A percentile compares a stretch with the other conserved stretches of the same genome.
Conservation (phyloP, 1,139 yeast species). For the Taphrina confusa region DNA sequence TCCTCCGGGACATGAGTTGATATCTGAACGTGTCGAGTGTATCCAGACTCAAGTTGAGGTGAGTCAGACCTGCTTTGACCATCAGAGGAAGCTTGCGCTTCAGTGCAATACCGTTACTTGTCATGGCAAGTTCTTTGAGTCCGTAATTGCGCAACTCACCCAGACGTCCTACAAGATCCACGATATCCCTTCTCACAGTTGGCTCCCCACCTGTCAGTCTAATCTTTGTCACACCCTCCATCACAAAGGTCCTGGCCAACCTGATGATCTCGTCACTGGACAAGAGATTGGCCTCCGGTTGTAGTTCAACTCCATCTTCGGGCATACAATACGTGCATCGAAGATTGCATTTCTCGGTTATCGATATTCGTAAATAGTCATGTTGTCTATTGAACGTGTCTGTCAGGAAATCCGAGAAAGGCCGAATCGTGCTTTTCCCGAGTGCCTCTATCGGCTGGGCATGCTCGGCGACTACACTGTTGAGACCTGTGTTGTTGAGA, state of each 20-base stretch:
- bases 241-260: slow-evolving; percentile 51
- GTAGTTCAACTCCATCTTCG: slow-evolving; percentile 54
- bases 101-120: slow-evolving; percentile 55
- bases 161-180: slow-evolving; percentile 49
- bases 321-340: slow-evolving; percentile 61
- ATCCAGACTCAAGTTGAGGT: slow-evolving; percentile 53
- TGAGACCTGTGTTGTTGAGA: no score
- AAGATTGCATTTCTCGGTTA: slow-evolving; percentile 56
- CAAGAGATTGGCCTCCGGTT: slow-evolving; percentile 50
- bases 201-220: slow-evolving; percentile 60
- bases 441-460: no score
- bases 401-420: slow-evolving; percentile 51
- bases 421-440: slow-evolving; percentile 37
- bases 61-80: slow-evolving; percentile 51
- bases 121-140: slow-evolving; percentile 53
- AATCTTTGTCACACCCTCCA: slow-evolving; percentile 54
- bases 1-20: slow-evolving; percentile 53
- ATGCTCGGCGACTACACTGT: no score
- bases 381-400: slow-evolving; percentile 53
- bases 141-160: slow-evolving; percentile 47
- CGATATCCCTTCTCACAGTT: slow-evolving; percentile 54
- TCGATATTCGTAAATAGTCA: slow-evolving; percentile 54
- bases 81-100: slow-evolving; percentile 52
- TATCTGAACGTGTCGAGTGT: slow-evolving; percentile 56
- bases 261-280: slow-evolving; percentile 51